Conservation (phyloP, 1,139 yeast genomes). For the Candida albicans region DNA sequence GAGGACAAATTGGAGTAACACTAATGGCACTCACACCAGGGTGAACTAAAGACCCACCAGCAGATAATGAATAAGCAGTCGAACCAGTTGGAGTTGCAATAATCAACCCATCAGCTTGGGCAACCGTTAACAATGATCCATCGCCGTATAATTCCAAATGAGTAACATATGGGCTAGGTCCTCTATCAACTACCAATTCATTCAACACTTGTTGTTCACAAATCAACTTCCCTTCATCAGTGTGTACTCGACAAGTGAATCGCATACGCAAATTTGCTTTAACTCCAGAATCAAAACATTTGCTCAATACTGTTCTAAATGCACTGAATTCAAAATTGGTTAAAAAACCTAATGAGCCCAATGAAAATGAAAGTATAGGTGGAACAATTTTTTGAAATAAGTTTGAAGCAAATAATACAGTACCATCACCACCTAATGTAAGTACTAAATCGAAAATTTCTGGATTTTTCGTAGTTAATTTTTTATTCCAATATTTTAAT, state of each 20-base stretch:
- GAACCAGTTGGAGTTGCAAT: constrained; percentile 92
- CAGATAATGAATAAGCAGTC: constrained; percentile 86
- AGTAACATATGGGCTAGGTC: constrained; percentile 86
- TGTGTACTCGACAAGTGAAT: constrained; percentile 66
- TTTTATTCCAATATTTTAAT: constrained; percentile 68
- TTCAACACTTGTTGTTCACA: constrained; percentile 80
- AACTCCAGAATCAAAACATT: constrained; percentile 66
- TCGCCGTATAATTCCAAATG: constrained; percentile 83
- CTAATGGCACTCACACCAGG: constrained; percentile 88
- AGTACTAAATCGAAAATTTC: constrained; percentile 72
- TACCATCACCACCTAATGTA: constrained; percentile 89
- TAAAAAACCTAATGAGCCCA: constrained; percentile 80
- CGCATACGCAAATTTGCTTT: constrained; percentile 81
- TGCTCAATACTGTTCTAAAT: constrained; percentile 55
- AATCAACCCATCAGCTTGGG: constrained; percentile 88
- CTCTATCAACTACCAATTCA: constrained; percentile 83
- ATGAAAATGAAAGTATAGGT: constrained; percentile 79
- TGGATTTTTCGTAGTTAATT: constrained; percentile 54
- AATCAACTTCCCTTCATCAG: constrained; percentile 55
- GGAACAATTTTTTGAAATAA: constrained; percentile 81
- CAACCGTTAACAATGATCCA: constrained; percentile 74
- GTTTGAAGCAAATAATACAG: constrained; percentile 77
- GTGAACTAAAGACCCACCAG: constrained; percentile 88
- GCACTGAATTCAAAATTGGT: constrained; percentile 77
- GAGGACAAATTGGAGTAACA: constrained; percentile 92